These are phyloP conservation scores for Mercurialis annua DNA, from an alignment of 345 rosid genomes.

Conservation along the genomic window DNA sequence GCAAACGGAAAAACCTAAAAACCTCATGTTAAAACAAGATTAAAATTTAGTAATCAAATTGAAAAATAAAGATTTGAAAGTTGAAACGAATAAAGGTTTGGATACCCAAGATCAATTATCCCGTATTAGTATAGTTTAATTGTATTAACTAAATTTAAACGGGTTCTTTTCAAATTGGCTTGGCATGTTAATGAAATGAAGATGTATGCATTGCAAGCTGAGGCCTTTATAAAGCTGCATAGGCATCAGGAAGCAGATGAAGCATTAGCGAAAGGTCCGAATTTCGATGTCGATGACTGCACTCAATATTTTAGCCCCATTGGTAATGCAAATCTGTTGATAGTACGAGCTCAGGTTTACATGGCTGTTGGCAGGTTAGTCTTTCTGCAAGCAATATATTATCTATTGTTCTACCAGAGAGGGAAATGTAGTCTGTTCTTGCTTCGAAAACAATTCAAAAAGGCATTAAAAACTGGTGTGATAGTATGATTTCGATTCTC, in stretches of 20 bases:
- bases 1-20: too few species aligned
- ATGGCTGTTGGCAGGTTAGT: conserved; percentile 83
- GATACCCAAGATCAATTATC: too few species aligned
- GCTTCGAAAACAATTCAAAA: conserved; percentile 41
- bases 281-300: conserved; percentile 52
- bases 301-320: conserved; percentile 72
- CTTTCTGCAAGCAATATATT: background rate
- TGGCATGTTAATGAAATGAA: conserved; percentile 13
- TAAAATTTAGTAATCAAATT: too few species aligned
- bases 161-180: too few species aligned
- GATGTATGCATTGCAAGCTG: conserved; percentile 86
- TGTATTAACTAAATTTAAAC: background rate
- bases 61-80: too few species aligned
- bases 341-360: conserved; percentile 78
- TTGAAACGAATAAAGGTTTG: too few species aligned
- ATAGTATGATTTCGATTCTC: too few species aligned
- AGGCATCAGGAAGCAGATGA: conserved; percentile 81
- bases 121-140: too few species aligned
- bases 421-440: too few species aligned
- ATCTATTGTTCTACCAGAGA: too few species aligned
- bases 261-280: conserved; percentile 50
- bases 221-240: conserved; percentile 67
- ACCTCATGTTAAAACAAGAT: too few species aligned
- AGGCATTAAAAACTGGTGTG: too few species aligned
- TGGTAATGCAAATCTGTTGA: conserved; percentile 63